A percentile compares a stretch with the other conserved stretches of the same genome.
Evolutionary conservation across 2,329 filamentous ascomycete species (phyloP).

Genomic region (Verticillium zaregamsianum): DNA sequence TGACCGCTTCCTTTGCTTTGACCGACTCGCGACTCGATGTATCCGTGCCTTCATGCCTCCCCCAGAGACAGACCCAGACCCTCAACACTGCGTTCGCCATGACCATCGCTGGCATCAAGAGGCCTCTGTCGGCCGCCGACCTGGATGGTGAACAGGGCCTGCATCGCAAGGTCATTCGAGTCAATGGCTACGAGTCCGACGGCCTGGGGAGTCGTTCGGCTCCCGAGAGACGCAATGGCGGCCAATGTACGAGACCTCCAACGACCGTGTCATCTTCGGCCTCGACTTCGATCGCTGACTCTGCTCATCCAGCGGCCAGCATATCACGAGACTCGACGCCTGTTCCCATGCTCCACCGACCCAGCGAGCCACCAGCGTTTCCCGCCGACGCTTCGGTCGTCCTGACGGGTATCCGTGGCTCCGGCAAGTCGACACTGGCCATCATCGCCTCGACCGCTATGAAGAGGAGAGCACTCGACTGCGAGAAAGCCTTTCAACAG

Average conservation of each 20-base stretch:
- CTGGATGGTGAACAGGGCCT: constrained; percentile 16
- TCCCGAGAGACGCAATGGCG: neutral
- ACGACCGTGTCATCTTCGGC: neutral
- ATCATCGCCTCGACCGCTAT: constrained; percentile 71
- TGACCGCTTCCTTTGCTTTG: neutral
- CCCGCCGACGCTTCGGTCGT: constrained; percentile 62
- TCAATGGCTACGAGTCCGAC: neutral
- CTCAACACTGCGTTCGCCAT: constrained; percentile 7
- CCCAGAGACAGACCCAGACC: neutral
- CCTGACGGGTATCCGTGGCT: constrained; percentile 67
- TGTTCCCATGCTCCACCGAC: constrained; percentile 3
- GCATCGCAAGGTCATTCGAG: constrained; percentile 4
- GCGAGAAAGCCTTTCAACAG: constrained; percentile 64
- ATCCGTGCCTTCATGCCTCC: neutral
- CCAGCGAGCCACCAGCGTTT: constrained; percentile 9
- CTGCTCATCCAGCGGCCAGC: neutral
- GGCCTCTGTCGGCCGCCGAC: constrained; percentile 30
- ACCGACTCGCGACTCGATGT: neutral
- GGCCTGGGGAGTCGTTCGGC: neutral
- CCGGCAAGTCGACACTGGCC: constrained; percentile 71
- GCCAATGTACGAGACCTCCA: neutral
- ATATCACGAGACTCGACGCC: neutral
- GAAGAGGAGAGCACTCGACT: constrained; percentile 63
- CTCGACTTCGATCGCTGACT: neutral
- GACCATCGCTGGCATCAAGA: constrained; percentile 34